Evolutionary conservation across 1,139 yeast species (phyloP), one percentile per base, ranked within the genome.

Genomic region (Suhomyces taliae): DNA sequence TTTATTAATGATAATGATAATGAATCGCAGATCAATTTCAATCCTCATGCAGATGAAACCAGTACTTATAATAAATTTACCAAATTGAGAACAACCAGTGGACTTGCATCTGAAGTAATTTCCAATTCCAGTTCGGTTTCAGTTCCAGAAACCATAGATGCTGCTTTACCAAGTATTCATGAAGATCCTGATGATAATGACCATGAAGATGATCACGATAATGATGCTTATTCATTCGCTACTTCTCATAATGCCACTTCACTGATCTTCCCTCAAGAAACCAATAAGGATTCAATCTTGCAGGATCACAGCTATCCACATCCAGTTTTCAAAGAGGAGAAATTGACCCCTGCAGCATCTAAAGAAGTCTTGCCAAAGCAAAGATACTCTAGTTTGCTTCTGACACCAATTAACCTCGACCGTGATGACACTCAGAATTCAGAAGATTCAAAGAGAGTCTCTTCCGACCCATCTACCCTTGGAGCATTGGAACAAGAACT

Each of bases 1-100:
- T 79, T 79, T 49, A 78, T 79, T 36, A 69, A 65, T 53, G 79
- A 72, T 43, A 74, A 72, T 53, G 78, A 75, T 51, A 68, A 66
- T 48, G 79, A 72, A 46, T 72, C 78, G 0, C 60, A 61, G 15
- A 59, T 71, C 46, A 71, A 71, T 49, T 65, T 67, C 45, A 66
- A 63, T 48, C 62, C 70, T 31, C 57, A 56, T 41, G 62, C 59
- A 9, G 51, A 56, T 36, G 67, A 64, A 24, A 55, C 54, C 9
- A 53, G 52, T 12, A 60, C 58, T 27, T 72, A 72, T 53, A 67
- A 62, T 40, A 66, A 61, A 46, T 73, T 73, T 47, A 69, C 75
- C 7, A 70, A 70, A 38, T 53, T 65, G 53, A 55, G 68, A 53
- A 53, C 68, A 49, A 53, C 54, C 6, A 62, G 58, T 14, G 53